Evolutionary conservation across 345 rosid genomes (phyloP).

Genomic region (Limnanthes douglasii): DNA sequence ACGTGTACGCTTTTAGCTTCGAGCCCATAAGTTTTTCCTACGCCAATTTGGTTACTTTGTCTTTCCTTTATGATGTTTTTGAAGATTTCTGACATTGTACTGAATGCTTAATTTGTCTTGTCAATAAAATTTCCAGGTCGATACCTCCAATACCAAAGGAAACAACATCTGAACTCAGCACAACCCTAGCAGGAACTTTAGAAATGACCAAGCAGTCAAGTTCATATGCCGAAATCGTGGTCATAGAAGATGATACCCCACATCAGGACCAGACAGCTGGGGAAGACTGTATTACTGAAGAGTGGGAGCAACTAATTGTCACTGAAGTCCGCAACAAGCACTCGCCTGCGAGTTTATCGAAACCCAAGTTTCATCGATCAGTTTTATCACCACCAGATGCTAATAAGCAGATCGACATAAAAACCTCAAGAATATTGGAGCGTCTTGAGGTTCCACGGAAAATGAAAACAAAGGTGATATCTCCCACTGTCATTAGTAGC

Average conservation of each 20-base stretch:
- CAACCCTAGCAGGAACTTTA: slow-evolving; percentile 14
- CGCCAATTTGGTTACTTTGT: no score
- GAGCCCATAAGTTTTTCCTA: no score
- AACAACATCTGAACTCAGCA: slow-evolving; percentile 15
- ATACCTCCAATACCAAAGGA: slow-evolving; percentile 19
- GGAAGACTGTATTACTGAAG: slow-evolving; percentile 37
- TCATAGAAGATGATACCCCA: slow-evolving; percentile 15
- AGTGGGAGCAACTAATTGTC: slow-evolving; percentile 80
- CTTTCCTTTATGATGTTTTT: neutral
- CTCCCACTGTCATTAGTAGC: slow-evolving; percentile 23
- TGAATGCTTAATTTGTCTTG: slow-evolving; percentile 3
- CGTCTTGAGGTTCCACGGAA: slow-evolving; percentile 64
- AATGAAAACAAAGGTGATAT: slow-evolving; percentile 30
- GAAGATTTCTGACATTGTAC: no score
- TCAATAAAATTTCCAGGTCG: slow-evolving; percentile 19
- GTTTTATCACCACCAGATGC: slow-evolving; percentile 23
- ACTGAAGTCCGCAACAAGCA: slow-evolving; percentile 25
- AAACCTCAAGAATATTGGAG: slow-evolving; percentile 70
- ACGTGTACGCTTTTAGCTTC: no score
- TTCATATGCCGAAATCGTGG: slow-evolving; percentile 7
- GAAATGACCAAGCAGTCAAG: slow-evolving; percentile 10
- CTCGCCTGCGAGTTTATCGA: slow-evolving; percentile 29
- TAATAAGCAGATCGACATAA: slow-evolving; percentile 35
- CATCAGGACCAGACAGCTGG: slow-evolving; percentile 9
- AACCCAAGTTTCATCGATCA: slow-evolving; percentile 17